Conservation (phyloP, 2,329 filamentous ascomycete species). For the Pezicula carpinea region DNA sequence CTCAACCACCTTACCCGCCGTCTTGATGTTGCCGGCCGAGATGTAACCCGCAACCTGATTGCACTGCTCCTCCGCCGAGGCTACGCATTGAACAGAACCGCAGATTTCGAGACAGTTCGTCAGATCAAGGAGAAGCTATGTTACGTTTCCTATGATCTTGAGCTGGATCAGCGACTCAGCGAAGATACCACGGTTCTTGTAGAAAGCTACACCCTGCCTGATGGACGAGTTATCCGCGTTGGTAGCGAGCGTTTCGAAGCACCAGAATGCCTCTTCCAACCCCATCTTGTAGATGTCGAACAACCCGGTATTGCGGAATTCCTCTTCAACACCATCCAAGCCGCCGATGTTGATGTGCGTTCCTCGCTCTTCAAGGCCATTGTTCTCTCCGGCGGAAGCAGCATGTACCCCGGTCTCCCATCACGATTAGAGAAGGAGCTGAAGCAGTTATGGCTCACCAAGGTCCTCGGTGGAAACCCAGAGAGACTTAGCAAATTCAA, state of each 20-base stretch:
- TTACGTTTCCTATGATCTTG: conserved; percentile 97
- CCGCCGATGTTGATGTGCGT: conserved; percentile 91
- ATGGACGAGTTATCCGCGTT: conserved; percentile 92
- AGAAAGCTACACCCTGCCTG: conserved; percentile 94
- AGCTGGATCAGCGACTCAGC: conserved; percentile 90
- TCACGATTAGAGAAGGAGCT: conserved; percentile 96
- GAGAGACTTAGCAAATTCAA: conserved; percentile 98
- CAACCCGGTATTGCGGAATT: conserved; percentile 96
- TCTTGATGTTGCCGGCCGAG: conserved; percentile 90
- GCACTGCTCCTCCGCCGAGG: conserved; percentile 88
- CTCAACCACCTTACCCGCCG: conserved; percentile 94
- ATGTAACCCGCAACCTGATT: conserved; percentile 98
- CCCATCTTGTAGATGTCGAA: conserved; percentile 94
- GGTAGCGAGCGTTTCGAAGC: conserved; percentile 97
- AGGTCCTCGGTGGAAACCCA: conserved; percentile 83
- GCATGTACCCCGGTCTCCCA: conserved; percentile 97
- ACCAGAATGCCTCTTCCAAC: conserved; percentile 97
- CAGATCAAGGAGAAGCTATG: conserved; percentile 99
- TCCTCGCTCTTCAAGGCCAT: conserved; percentile 95
- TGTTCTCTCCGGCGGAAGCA: conserved; percentile 91
- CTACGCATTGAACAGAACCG: conserved; percentile 95
- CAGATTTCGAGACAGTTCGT: conserved; percentile 97
- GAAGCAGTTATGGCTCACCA: conserved; percentile 96
- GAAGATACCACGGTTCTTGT: conserved; percentile 97
- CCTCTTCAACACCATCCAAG: conserved; percentile 97